Evolutionary conservation across 768 basidiomycete species (phyloP).

Genomic region (Phaffia australis): DNA sequence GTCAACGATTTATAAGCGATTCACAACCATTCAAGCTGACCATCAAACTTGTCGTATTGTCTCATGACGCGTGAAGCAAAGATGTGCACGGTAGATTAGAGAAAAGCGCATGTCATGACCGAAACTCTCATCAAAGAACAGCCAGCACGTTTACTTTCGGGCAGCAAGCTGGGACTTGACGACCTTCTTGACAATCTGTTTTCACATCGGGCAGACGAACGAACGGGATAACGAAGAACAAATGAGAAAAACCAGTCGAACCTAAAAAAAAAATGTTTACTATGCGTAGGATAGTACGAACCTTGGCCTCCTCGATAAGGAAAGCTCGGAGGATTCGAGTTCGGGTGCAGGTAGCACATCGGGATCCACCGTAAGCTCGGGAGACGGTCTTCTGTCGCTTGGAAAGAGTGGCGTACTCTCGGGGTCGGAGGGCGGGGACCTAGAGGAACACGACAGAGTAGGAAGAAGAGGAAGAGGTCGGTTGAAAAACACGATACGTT

Average conservation of each 20-base stretch:
- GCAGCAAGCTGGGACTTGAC: slow-evolving; percentile 67
- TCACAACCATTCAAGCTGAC: too few species aligned
- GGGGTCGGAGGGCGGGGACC: slow-evolving; percentile 91
- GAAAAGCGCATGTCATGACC: too few species aligned
- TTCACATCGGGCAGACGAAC: neutral
- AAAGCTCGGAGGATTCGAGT: slow-evolving; percentile 90
- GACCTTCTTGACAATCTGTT: slow-evolving; percentile 87
- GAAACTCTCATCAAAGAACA: neutral
- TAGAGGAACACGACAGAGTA: slow-evolving; percentile 35
- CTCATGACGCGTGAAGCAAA: too few species aligned
- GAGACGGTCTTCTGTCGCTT: slow-evolving; percentile 96
- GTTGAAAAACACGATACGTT: slow-evolving; percentile 5
- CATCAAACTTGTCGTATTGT: too few species aligned
- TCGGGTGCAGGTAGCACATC: slow-evolving; percentile 69
- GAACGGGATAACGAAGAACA: neutral
- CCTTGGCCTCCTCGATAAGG: slow-evolving; percentile 95
- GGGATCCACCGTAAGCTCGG: slow-evolving; percentile 92
- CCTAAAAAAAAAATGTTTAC: too few species aligned
- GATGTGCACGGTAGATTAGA: too few species aligned
- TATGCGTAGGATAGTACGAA: neutral
- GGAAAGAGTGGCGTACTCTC: slow-evolving; percentile 87
- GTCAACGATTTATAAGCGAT: too few species aligned
- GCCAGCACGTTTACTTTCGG: neutral
- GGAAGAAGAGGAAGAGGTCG: neutral
- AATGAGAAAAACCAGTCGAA: neutral